These are phyloP conservation scores for Bipolaris victoriae DNA, from an alignment of 2,329 filamentous ascomycete genomes.

Conservation along the genomic window DNA sequence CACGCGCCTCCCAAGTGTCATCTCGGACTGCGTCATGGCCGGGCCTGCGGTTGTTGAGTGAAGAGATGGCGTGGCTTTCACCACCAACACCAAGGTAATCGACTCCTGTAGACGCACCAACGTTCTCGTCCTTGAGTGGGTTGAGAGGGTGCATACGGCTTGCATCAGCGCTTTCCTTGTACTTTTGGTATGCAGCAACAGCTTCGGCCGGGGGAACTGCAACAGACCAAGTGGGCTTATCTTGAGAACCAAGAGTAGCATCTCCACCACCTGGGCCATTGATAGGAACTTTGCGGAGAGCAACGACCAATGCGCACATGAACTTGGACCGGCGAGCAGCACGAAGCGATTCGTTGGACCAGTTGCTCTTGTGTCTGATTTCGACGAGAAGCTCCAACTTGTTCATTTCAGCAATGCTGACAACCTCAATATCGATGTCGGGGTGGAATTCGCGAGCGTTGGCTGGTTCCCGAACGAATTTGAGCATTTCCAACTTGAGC, in stretches of 20 bases:
- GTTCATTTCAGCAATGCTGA: conserved; percentile 81
- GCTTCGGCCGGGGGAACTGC: conserved; percentile 73
- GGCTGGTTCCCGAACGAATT: conserved; percentile 80
- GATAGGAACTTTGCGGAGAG: conserved; percentile 86
- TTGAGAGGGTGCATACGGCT: conserved; percentile 67
- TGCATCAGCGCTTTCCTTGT: conserved; percentile 61
- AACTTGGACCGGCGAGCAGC: conserved; percentile 88
- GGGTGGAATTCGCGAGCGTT: conserved; percentile 91
- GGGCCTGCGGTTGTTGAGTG: conserved; percentile 53
- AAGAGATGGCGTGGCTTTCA: conserved; percentile 52
- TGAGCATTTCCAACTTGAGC: conserved; percentile 81
- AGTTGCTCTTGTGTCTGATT: conserved; percentile 80
- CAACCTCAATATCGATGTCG: conserved; percentile 78
- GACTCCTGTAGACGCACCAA: conserved; percentile 39
- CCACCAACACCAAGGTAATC: conserved; percentile 43
- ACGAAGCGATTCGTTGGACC: conserved; percentile 75
- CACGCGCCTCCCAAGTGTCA: conserved; percentile 52
- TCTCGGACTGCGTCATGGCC: conserved; percentile 54
- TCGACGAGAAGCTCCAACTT: conserved; percentile 83
- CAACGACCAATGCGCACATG: conserved; percentile 88
- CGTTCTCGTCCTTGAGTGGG: conserved; percentile 36
- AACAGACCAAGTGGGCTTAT: conserved; percentile 84
- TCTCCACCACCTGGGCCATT: conserved; percentile 76
- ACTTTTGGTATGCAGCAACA: conserved; percentile 62
- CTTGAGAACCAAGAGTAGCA: conserved; percentile 63